These are phyloP conservation scores for Phyllostachys edulis DNA, from an alignment of 176 grass and related monocot genomes.

Conservation along the genomic window DNA sequence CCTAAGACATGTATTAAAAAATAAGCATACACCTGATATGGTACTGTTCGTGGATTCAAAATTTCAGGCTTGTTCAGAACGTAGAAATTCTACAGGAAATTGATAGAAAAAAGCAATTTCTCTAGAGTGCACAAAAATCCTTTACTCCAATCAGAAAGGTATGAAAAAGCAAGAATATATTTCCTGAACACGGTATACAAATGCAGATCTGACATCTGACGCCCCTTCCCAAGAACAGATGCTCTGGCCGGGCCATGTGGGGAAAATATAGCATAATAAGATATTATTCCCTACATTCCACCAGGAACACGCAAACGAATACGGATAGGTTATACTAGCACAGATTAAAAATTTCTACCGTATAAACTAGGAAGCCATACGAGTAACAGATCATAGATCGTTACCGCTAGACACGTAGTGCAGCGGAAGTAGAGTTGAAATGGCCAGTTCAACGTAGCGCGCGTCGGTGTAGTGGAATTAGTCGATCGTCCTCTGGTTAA, in stretches of 20 bases:
- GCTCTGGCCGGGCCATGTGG: constrained; percentile 20
- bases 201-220: background rate
- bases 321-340: too few species aligned
- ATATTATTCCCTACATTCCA: constrained; percentile 26
- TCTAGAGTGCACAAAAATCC: background rate
- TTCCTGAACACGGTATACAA: background rate
- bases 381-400: too few species aligned
- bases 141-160: background rate
- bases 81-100: background rate
- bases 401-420: too few species aligned
- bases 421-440: too few species aligned
- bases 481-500: too few species aligned
- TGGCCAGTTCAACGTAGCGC: too few species aligned
- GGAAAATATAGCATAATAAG: background rate
- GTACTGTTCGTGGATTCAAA: background rate
- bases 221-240: background rate
- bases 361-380: too few species aligned
- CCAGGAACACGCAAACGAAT: background rate
- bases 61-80: background rate
- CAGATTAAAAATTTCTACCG: too few species aligned
- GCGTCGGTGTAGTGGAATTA: too few species aligned
- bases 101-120: background rate
- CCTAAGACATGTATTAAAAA: background rate
- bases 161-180: background rate
- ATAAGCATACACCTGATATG: background rate